Conservation (phyloP, 768 basidiomycete genomes). For the Naganishia friedmannii region DNA sequence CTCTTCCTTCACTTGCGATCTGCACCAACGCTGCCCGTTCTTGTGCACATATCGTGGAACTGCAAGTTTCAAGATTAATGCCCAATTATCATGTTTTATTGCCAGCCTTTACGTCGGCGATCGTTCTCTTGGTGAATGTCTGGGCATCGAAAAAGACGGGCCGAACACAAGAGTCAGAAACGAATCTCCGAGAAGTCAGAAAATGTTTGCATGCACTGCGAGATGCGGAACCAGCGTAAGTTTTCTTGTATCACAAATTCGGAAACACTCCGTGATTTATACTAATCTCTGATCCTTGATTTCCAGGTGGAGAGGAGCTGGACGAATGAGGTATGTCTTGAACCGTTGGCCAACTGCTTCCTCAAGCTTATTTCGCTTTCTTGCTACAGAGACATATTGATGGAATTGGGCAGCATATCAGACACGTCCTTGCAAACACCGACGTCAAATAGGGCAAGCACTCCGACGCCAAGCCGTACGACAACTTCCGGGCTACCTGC, state of each 20-base stretch:
- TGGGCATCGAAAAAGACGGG: conserved; percentile 62
- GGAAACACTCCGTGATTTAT: too few species aligned
- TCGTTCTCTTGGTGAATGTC: conserved; percentile 65
- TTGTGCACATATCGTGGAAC: conserved; percentile 67
- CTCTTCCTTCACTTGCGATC: conserved; percentile 68
- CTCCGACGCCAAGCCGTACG: conserved; percentile 5
- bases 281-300: background rate
- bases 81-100: conserved; percentile 33
- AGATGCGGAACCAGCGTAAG: conserved; percentile 49
- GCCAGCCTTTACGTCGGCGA: conserved; percentile 56
- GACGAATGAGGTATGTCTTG: conserved; percentile 36
- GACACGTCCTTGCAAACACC: conserved; percentile 31
- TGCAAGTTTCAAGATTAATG: conserved; percentile 51
- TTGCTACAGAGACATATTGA: conserved; percentile 26
- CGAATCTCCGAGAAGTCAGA: conserved; percentile 63
- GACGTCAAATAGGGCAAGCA: background rate
- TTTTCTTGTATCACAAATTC: background rate
- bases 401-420: conserved; percentile 30
- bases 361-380: background rate
- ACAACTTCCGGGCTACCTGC: background rate
- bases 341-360: background rate
- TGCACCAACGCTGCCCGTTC: conserved; percentile 80
- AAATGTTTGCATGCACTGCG: conserved; percentile 61
- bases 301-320: conserved; percentile 47
- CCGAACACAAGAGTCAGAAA: conserved; percentile 55